These are phyloP conservation scores for Geotrichum citri-aurantii DNA, from an alignment of 1,139 yeast genomes.

Conservation along the genomic window DNA sequence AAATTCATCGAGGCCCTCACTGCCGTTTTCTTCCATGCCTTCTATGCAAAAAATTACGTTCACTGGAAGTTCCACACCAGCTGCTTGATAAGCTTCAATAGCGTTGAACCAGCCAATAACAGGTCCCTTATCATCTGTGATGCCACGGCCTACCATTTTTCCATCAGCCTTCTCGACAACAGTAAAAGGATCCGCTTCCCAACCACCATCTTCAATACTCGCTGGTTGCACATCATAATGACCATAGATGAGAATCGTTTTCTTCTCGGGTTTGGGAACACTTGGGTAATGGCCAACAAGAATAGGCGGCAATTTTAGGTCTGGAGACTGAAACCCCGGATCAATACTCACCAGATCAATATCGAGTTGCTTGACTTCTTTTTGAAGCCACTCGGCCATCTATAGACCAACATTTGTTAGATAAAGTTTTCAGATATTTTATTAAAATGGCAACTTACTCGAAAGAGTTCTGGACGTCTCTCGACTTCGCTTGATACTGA, in stretches of 20 bases:
- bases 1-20: constrained; percentile 81
- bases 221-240: constrained; percentile 99
- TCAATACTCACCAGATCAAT: constrained; percentile 72
- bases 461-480: constrained; percentile 53
- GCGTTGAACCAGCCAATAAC: constrained; percentile 95
- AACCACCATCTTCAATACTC: constrained; percentile 85
- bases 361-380: constrained; percentile 62
- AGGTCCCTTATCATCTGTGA: constrained; percentile 98
- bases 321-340: constrained; percentile 66
- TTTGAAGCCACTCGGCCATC: constrained; percentile 77
- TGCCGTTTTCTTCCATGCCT: constrained; percentile 99
- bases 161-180: constrained; percentile 57
- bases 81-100: constrained; percentile 79
- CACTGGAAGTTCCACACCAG: constrained; percentile 86
- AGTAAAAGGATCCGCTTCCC: constrained; percentile 74
- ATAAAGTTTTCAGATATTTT: background rate
- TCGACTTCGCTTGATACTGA: constrained; percentile 90
- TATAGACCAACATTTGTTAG: background rate
- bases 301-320: constrained; percentile 81
- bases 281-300: constrained; percentile 80
- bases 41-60: constrained; percentile 90
- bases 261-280: constrained; percentile 58
- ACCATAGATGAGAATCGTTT: constrained; percentile 87
- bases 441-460: constrained; percentile 2
- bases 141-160: constrained; percentile 77